Evolutionary conservation across 108 stramenopile species (phyloP).

Genomic region (Pinguiococcus pyrenoidosus): DNA sequence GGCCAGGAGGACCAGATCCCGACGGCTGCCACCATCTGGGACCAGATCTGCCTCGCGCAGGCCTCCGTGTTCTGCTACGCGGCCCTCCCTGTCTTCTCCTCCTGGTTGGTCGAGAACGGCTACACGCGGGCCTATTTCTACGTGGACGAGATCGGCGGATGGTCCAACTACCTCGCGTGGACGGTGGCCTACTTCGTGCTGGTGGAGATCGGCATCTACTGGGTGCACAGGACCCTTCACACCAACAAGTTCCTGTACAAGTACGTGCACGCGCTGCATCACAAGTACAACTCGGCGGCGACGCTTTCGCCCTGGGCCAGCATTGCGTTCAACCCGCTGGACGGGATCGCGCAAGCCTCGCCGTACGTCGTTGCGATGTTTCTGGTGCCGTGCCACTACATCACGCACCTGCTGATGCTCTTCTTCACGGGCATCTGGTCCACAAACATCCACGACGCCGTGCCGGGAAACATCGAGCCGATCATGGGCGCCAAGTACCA

Average conservation of each 20-base stretch:
- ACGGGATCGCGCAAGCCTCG: conserved; percentile 63
- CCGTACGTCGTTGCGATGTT: conserved; percentile 55
- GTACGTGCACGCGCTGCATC: conserved; percentile 52
- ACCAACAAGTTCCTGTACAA: conserved; percentile 74
- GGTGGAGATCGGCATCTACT: conserved; percentile 73
- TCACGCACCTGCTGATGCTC: conserved; percentile 57
- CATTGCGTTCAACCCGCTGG: conserved; percentile 75
- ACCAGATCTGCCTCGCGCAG: conserved; percentile 65
- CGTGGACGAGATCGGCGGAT: conserved; percentile 61
- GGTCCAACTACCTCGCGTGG: conserved; percentile 30
- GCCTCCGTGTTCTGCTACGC: conserved; percentile 51
- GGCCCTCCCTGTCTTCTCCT: conserved; percentile 56
- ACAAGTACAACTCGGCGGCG: conserved; percentile 58
- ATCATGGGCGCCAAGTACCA: conserved; percentile 76
- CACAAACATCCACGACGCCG: conserved; percentile 77
- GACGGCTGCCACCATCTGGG: conserved; percentile 39
- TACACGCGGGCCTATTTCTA: conserved; percentile 48
- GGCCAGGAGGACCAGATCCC: neutral
- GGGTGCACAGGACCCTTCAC: conserved; percentile 70
- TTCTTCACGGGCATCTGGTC: conserved; percentile 78
- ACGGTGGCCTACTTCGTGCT: conserved; percentile 49
- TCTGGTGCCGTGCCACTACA: conserved; percentile 67
- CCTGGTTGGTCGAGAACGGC: conserved; percentile 59
- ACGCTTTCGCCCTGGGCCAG: conserved; percentile 71
- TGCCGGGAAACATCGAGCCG: conserved; percentile 66